A percentile compares a stretch with the other conserved stretches of the same genome.
These are phyloP conservation scores for Cucurbita argyrosperma DNA, from an alignment of 306 rosid genomes.

Conservation along the genomic window DNA sequence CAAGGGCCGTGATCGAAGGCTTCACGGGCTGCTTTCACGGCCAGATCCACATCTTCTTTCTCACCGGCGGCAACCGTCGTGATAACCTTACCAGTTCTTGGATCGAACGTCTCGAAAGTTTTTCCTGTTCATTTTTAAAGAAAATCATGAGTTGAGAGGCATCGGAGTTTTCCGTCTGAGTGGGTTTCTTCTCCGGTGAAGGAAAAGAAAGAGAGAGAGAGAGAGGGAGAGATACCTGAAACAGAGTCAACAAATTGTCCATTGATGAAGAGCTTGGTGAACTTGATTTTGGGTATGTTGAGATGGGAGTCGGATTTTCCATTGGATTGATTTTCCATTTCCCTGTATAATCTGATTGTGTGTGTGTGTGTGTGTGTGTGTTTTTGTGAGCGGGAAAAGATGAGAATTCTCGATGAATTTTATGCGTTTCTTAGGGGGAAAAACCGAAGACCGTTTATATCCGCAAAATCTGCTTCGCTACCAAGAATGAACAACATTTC, in stretches of 20 bases:
- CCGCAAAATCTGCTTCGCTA: background rate
- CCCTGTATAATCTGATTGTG: background rate
- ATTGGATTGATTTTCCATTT: conserved; percentile 27
- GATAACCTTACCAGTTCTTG: conserved; percentile 47
- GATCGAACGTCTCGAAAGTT: conserved; percentile 75
- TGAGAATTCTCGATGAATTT: background rate
- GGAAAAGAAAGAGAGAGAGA: no score
- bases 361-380: background rate
- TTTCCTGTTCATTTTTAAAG: conserved; percentile 26
- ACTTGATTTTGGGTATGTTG: conserved; percentile 44
- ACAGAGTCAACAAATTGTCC: conserved; percentile 62
- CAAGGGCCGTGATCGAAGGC: conserved; percentile 87
- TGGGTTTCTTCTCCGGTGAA: no score
- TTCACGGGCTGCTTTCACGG: conserved; percentile 70
- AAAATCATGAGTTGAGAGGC: no score
- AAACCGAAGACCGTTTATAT: background rate
- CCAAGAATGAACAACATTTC: background rate
- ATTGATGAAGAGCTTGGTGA: conserved; percentile 86
- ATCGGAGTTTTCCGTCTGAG: no score
- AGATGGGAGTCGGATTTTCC: conserved; percentile 7
- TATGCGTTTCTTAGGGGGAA: background rate
- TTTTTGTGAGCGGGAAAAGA: background rate
- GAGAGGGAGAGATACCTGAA: conserved; percentile 16
- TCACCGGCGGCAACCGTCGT: conserved; percentile 44
- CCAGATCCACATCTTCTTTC: conserved; percentile 52